Conservation (phyloP, 192 early-diverging fungal species). For the Coemansia sp. region DNA sequence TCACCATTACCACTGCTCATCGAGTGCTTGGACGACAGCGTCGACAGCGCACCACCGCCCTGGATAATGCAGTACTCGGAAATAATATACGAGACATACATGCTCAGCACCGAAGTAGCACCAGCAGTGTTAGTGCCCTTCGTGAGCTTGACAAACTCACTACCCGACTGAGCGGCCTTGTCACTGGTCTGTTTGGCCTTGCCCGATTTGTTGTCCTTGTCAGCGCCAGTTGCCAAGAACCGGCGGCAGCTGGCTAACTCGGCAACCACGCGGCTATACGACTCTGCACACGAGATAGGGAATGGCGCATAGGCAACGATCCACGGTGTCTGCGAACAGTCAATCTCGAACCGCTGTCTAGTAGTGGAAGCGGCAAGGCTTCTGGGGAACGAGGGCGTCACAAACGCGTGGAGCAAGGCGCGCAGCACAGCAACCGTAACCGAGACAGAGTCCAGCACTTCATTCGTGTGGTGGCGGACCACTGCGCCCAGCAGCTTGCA, state of each 20-base stretch:
- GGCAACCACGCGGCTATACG: conserved; percentile 38
- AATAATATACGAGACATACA: conserved; percentile 33
- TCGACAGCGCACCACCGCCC: conserved; percentile 27
- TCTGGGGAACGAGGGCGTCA: conserved; percentile 18
- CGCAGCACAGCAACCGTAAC: conserved; percentile 24
- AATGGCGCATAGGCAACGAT: conserved; percentile 39
- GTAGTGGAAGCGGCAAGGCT: background rate
- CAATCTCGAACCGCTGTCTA: background rate
- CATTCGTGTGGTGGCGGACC: conserved; percentile 30
- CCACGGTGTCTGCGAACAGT: conserved; percentile 35
- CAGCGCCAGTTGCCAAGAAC: background rate
- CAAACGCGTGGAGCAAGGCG: conserved; percentile 46
- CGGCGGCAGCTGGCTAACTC: conserved; percentile 31
- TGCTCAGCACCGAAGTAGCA: conserved; percentile 25
- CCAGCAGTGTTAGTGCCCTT: conserved; percentile 46
- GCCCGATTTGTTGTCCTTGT: background rate
- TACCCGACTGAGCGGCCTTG: background rate
- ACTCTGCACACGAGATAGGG: conserved; percentile 33
- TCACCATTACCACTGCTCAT: background rate
- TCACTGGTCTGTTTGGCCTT: background rate
- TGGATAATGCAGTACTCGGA: conserved; percentile 56
- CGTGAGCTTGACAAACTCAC: conserved; percentile 34
- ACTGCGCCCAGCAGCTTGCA: conserved; percentile 29
- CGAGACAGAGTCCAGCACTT: conserved; percentile 32
- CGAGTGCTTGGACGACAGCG: background rate